phyloP scores from a whole-genome alignment of 768 basidiomycete genomes.

The Mycena amicta region DNA sequence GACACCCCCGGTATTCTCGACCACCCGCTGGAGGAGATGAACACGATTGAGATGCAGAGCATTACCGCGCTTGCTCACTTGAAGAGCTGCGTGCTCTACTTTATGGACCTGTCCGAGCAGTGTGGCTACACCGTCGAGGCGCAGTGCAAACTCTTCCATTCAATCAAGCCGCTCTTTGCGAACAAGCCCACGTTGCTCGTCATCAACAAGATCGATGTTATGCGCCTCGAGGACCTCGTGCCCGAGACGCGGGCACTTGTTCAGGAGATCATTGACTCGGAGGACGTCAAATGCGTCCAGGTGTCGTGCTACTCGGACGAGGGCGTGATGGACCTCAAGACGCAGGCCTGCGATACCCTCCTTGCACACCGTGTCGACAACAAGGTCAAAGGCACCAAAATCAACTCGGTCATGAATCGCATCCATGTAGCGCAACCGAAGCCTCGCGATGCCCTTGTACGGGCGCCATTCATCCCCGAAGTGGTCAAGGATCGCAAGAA shows the following conservation, averaged over 20 bases:
- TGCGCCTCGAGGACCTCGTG: constrained; percentile 80
- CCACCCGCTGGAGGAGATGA: constrained; percentile 99
- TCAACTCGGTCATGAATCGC: constrained; percentile 90
- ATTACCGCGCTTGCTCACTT: constrained; percentile 97
- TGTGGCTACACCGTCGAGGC: constrained; percentile 98
- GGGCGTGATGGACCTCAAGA: constrained; percentile 96
- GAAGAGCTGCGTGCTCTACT: constrained; percentile 92
- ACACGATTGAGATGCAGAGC: constrained; percentile 99
- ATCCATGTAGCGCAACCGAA: constrained; percentile 95
- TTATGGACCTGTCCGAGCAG: constrained; percentile 98
- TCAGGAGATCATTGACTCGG: constrained; percentile 79
- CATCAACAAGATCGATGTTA: constrained; percentile 97
- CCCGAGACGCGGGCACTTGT: constrained; percentile 78
- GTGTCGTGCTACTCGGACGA: constrained; percentile 96
- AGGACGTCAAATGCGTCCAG: constrained; percentile 75
- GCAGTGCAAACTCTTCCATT: constrained; percentile 98
- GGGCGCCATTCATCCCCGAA: constrained; percentile 90
- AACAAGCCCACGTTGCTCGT: constrained; percentile 94
- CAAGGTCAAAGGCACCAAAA: constrained; percentile 92
- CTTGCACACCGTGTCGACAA: constrained; percentile 92
- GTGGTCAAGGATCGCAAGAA: constrained; percentile 73
- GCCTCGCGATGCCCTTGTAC: constrained; percentile 85
- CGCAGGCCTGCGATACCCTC: constrained; percentile 92
- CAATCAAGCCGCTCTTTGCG: constrained; percentile 95
- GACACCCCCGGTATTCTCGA: constrained; percentile 98